phyloP scores from a whole-genome alignment of 805 yeast species.

The Suhomyces tanzawaensis region DNA sequence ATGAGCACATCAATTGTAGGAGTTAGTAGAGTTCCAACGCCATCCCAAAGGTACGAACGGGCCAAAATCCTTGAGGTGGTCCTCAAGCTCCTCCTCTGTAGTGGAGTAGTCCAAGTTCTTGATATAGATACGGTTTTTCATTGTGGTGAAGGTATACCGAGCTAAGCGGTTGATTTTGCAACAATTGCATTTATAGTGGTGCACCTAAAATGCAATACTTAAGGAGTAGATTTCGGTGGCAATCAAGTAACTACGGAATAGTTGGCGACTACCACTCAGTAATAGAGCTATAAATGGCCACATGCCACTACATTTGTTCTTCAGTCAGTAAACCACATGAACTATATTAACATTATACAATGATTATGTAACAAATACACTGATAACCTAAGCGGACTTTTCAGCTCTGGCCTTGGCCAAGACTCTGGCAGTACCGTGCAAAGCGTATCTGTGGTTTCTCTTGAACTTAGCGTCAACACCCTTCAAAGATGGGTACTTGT shows the following conservation, averaged over 20 bases:
- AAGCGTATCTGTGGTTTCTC: conserved; percentile 99
- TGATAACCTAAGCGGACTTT: conserved; percentile 31
- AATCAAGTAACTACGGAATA: no score
- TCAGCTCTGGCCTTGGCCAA: conserved; percentile 78
- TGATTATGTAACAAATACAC: conserved; percentile 6
- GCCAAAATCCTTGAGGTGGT: conserved; percentile 41
- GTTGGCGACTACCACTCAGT: no score
- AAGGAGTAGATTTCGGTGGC: no score
- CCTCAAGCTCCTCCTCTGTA: conserved; percentile 51
- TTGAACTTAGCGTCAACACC: conserved; percentile 99
- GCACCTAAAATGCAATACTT: background rate
- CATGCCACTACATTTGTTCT: no score
- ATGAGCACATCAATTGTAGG: conserved; percentile 41
- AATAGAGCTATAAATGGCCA: no score
- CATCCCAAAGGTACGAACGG: conserved; percentile 38
- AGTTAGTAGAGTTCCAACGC: conserved; percentile 6
- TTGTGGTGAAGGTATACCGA: background rate
- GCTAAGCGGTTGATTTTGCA: conserved; percentile 6
- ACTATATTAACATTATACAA: conserved; percentile 16
- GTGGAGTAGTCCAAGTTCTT: conserved; percentile 53
- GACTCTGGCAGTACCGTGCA: conserved; percentile 95
- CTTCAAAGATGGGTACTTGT: conserved; percentile 97
- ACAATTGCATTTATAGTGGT: conserved; percentile 15
- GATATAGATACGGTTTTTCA: conserved; percentile 43
- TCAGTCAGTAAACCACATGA: no score